These are phyloP conservation scores for Combretum micranthum DNA, from an alignment of 345 rosid genomes.

Conservation along the genomic window DNA sequence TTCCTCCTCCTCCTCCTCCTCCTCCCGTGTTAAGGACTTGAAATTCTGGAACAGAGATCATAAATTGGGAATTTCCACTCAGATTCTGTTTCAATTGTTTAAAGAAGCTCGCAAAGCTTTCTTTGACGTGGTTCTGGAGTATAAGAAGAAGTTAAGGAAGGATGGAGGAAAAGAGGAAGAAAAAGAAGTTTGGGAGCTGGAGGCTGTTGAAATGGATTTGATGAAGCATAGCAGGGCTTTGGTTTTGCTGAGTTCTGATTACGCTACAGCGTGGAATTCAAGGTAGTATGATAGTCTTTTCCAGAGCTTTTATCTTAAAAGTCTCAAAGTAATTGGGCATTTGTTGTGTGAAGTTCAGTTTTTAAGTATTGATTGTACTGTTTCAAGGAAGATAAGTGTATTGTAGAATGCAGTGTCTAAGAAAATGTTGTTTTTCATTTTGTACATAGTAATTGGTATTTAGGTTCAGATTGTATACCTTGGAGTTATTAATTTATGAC, in stretches of 20 bases:
- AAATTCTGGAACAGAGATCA: constrained; percentile 66
- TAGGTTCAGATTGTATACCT: too few species aligned
- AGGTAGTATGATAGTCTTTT: constrained; percentile 31
- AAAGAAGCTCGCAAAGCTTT: constrained; percentile 52
- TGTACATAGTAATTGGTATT: too few species aligned
- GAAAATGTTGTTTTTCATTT: too few species aligned
- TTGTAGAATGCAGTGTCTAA: too few species aligned
- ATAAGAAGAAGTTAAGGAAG: constrained; percentile 18
- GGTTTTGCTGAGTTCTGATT: constrained; percentile 78
- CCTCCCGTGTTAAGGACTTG: constrained; percentile 6
- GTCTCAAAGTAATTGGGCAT: too few species aligned
- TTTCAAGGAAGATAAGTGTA: too few species aligned
- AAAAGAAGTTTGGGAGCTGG: constrained; percentile 4
- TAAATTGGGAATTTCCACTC: constrained; percentile 72
- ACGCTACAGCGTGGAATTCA: constrained; percentile 84
- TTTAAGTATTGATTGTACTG: too few species aligned
- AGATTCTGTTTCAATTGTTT: constrained; percentile 51
- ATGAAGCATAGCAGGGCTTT: constrained; percentile 74
- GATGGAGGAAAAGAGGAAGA: constrained; percentile 10
- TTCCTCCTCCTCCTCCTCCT: too few species aligned
- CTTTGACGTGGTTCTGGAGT: constrained; percentile 29
- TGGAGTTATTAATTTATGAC: too few species aligned
- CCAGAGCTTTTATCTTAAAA: too few species aligned
- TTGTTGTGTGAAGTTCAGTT: too few species aligned
- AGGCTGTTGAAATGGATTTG: constrained; percentile 30